Percentiles rank a stretch among this genome's conserved stretches.
Conservation (phyloP, 75 land plant genomes). For the Pinus taeda region DNA sequence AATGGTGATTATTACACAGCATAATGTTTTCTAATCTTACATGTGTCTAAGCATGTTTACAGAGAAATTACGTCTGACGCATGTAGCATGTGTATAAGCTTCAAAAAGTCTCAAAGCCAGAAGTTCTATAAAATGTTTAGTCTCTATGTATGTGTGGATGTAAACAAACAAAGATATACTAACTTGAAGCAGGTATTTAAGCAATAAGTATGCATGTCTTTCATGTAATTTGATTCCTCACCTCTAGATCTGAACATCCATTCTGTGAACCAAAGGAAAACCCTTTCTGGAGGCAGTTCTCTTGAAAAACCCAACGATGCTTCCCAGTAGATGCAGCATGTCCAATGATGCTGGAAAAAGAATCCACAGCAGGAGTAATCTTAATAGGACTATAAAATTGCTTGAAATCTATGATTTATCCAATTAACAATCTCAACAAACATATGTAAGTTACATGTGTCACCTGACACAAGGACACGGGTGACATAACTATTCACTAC, state of each 20-base stretch:
- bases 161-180: background rate
- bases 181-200: background rate
- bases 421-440: too few species aligned
- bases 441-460: too few species aligned
- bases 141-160: background rate
- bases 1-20: background rate
- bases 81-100: too few species aligned
- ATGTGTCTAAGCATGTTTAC: too few species aligned
- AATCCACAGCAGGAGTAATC: background rate
- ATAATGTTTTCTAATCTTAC: background rate
- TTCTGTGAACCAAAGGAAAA: conserved; percentile 3
- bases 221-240: background rate
- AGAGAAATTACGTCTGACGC: too few species aligned
- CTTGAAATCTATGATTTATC: too few species aligned
- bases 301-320: conserved; percentile 46
- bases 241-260: conserved; percentile 2
- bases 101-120: background rate
- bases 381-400: background rate
- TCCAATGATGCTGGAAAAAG: conserved; percentile 38
- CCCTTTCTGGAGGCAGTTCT: conserved; percentile 10
- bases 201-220: background rate
- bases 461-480: too few species aligned
- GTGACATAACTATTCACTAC: too few species aligned
- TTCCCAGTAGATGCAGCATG: conserved; percentile 43
- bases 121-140: background rate